These are phyloP conservation scores for Hanseniaspora mollemarum DNA, from an alignment of 805 yeast species.

Conservation along the genomic window DNA sequence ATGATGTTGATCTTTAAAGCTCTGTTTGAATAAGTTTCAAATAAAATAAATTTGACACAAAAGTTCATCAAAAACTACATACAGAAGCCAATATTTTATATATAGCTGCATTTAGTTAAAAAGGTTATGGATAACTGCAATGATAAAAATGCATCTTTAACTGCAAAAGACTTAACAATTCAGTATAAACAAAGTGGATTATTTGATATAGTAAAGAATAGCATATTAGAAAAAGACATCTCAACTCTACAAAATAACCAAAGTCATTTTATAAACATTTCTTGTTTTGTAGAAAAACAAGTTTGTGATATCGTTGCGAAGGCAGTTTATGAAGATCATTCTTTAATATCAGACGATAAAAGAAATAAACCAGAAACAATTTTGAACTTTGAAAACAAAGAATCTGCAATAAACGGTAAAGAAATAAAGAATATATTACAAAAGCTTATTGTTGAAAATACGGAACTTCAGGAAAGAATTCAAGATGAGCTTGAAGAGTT, in stretches of 20 bases:
- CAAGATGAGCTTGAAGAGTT: constrained; percentile 17
- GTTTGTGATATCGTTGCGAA: constrained; percentile 25
- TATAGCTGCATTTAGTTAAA: background rate
- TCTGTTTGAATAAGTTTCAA: too few relatives aligned
- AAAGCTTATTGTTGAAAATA: constrained; percentile 19
- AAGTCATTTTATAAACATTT: constrained; percentile 17
- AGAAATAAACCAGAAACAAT: constrained; percentile 28
- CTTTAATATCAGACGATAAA: constrained; percentile 23
- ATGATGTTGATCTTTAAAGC: too few relatives aligned
- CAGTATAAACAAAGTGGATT: constrained; percentile 28
- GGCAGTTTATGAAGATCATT: constrained; percentile 27
- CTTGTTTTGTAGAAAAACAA: constrained; percentile 16
- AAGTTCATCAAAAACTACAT: background rate
- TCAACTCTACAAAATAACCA: constrained; percentile 19
- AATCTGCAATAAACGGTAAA: constrained; percentile 23
- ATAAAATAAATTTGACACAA: too few relatives aligned
- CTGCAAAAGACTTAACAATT: constrained; percentile 22
- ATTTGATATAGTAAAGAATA: constrained; percentile 26
- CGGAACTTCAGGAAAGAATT: constrained; percentile 20
- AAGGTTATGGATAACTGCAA: too few relatives aligned
- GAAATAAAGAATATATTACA: constrained; percentile 21
- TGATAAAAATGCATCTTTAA: background rate
- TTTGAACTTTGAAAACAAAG: constrained; percentile 27
- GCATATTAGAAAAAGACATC: constrained; percentile 20
- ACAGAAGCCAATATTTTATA: background rate